phyloP scores from a whole-genome alignment of 345 rosid species.

The Isatis tinctoria region DNA sequence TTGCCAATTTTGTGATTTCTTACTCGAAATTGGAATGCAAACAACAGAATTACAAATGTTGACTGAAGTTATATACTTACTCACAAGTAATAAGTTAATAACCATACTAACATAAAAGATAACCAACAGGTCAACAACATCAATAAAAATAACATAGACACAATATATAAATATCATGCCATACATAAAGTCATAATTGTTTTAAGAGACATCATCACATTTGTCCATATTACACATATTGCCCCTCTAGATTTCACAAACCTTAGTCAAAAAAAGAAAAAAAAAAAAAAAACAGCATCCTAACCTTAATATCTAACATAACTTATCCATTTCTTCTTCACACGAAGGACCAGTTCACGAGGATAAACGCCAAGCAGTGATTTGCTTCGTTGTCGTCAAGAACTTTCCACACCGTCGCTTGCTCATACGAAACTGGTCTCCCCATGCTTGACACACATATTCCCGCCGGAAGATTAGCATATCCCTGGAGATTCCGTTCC shows the following conservation, averaged over 20 bases:
- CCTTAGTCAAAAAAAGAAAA: neutral
- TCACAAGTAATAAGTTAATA: neutral
- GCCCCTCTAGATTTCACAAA: conserved; percentile 7
- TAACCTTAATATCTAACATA: conserved; percentile 22
- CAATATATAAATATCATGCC: neutral
- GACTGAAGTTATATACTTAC: neutral
- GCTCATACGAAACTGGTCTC: conserved; percentile 82
- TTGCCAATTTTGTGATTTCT: neutral
- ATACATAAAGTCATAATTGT: neutral
- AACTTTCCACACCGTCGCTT: conserved; percentile 89
- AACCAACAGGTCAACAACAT: neutral
- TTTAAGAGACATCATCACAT: conserved; percentile 1
- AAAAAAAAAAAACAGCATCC: neutral
- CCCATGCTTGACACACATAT: conserved; percentile 90
- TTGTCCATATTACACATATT: neutral
- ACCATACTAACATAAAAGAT: neutral
- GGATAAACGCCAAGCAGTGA: conserved; percentile 84
- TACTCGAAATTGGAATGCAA: no score
- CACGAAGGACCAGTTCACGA: conserved; percentile 84
- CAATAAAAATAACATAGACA: conserved; percentile 1
- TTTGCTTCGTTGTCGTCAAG: conserved; percentile 62
- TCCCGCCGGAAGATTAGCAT: conserved; percentile 71
- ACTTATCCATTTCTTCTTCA: conserved; percentile 21
- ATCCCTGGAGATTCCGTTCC: conserved; percentile 46
- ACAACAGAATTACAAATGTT: neutral